These are phyloP conservation scores for Amauroascus niger DNA, from an alignment of 2,329 filamentous ascomycete species.

Conservation along the genomic window DNA sequence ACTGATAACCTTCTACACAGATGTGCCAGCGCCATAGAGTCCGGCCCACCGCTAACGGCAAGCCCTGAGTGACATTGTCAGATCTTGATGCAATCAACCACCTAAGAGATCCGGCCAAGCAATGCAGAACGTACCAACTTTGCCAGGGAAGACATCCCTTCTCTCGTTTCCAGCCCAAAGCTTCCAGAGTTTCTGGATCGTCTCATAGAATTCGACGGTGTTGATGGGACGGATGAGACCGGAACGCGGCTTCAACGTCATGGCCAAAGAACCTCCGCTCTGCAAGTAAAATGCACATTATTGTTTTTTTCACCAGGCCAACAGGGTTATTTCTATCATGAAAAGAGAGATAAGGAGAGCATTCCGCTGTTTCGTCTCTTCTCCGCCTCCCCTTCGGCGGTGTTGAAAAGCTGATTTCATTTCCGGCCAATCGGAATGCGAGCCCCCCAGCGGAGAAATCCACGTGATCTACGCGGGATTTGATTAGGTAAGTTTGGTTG, in stretches of 20 bases:
- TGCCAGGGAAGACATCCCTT: background rate
- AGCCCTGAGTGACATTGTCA: constrained; percentile 44
- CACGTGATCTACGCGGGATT: background rate
- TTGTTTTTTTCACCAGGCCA: background rate
- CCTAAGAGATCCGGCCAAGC: background rate
- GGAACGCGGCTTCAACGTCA: constrained; percentile 20
- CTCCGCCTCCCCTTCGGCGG: no score
- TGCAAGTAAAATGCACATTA: background rate
- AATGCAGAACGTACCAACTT: constrained; percentile 9
- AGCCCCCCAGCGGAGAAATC: background rate
- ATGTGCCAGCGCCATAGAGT: constrained; percentile 91
- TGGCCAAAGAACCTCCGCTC: constrained; percentile 7
- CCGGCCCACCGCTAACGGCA: constrained; percentile 83
- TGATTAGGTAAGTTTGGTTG: background rate
- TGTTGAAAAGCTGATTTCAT: background rate
- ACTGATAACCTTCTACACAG: constrained; percentile 50
- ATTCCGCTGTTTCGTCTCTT: no score
- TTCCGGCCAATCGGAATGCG: background rate
- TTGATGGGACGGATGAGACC: background rate
- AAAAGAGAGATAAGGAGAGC: no score
- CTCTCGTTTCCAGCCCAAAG: constrained; percentile 37
- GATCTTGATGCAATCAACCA: background rate
- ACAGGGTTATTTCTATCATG: no score
- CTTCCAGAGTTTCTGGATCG: constrained; percentile 31
- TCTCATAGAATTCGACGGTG: constrained; percentile 39